Evolutionary conservation across 768 basidiomycete genomes (phyloP).

Genomic region (Boletus subparvulus): DNA sequence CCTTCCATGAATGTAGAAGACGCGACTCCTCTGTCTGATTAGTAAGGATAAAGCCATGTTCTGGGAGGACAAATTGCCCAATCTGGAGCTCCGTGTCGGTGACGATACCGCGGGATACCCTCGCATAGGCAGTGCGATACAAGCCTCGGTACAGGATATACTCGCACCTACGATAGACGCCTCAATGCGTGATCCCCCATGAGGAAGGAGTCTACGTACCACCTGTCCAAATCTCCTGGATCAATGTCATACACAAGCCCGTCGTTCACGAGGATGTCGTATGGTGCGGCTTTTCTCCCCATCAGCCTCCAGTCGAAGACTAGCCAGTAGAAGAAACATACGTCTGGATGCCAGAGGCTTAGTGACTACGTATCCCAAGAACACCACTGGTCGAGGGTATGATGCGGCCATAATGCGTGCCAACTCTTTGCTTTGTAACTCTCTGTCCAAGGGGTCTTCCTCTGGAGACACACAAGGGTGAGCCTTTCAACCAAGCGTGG

Average conservation of each 20-base stretch:
- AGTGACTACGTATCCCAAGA: conserved; percentile 81
- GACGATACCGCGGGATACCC: conserved; percentile 78
- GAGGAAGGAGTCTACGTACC: conserved; percentile 40
- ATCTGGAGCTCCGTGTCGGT: conserved; percentile 92
- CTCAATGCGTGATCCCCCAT: neutral
- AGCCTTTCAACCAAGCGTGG: neutral
- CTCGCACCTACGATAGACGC: conserved; percentile 63
- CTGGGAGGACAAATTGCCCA: conserved; percentile 78
- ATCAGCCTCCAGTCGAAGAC: conserved; percentile 10
- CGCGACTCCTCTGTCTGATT: conserved; percentile 63
- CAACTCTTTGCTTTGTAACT: conserved; percentile 78
- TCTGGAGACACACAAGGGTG: conserved; percentile 43
- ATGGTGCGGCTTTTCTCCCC: conserved; percentile 59
- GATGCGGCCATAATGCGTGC: conserved; percentile 73
- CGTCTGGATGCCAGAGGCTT: conserved; percentile 62
- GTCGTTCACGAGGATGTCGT: conserved; percentile 73
- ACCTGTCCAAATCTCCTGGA: conserved; percentile 65
- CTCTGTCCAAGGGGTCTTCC: conserved; percentile 85
- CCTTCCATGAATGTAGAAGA: conserved; percentile 66
- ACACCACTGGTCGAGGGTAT: conserved; percentile 72
- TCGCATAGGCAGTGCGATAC: conserved; percentile 78
- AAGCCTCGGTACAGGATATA: conserved; percentile 85
- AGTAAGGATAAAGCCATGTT: conserved; percentile 48
- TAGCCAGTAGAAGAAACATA: conserved; percentile 35
- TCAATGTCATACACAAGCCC: conserved; percentile 82